A percentile compares a stretch with the other conserved stretches of the same genome.
Conservation (phyloP, 371 early-diverging fungal species). For the Saksenaea oblongispora region DNA sequence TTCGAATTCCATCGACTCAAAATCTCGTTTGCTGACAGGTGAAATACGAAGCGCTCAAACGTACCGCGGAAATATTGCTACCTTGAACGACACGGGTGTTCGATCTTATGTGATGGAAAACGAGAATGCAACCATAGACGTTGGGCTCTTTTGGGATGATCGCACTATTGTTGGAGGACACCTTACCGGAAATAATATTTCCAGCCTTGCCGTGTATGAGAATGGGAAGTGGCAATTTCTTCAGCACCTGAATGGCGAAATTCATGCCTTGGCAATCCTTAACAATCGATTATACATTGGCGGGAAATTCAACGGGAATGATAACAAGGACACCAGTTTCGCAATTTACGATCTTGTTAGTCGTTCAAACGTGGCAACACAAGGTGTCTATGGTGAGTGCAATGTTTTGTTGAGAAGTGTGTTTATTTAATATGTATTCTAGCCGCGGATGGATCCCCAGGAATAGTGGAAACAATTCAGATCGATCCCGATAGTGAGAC, state of each 20-base stretch:
- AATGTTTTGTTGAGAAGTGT: neutral
- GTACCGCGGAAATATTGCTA: slow-evolving; percentile 22
- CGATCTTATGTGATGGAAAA: slow-evolving; percentile 4
- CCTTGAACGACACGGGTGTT: slow-evolving; percentile 6
- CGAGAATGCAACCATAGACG: slow-evolving; percentile 16
- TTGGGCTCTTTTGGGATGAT: slow-evolving; percentile 36
- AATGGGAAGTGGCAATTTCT: slow-evolving; percentile 32
- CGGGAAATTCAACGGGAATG: slow-evolving; percentile 31
- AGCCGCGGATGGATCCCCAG: slow-evolving; percentile 22
- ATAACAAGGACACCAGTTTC: slow-evolving; percentile 23
- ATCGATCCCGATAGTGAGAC: slow-evolving; percentile 35
- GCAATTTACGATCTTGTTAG: slow-evolving; percentile 27
- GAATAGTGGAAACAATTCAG: slow-evolving; percentile 39
- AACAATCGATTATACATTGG: slow-evolving; percentile 30
- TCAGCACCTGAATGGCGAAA: slow-evolving; percentile 26
- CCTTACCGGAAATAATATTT: slow-evolving; percentile 20
- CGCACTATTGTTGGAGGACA: slow-evolving; percentile 34
- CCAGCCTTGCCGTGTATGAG: slow-evolving; percentile 26
- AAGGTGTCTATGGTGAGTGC: slow-evolving; percentile 26
- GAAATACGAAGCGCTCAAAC: slow-evolving; percentile 37
- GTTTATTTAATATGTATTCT: neutral
- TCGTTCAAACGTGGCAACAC: slow-evolving; percentile 11
- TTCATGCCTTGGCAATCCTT: slow-evolving; percentile 19
- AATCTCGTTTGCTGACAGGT: slow-evolving; percentile 13
- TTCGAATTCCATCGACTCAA: neutral